Conservation (phyloP, 805 yeast genomes). For the Wickerhamomyces alni region DNA sequence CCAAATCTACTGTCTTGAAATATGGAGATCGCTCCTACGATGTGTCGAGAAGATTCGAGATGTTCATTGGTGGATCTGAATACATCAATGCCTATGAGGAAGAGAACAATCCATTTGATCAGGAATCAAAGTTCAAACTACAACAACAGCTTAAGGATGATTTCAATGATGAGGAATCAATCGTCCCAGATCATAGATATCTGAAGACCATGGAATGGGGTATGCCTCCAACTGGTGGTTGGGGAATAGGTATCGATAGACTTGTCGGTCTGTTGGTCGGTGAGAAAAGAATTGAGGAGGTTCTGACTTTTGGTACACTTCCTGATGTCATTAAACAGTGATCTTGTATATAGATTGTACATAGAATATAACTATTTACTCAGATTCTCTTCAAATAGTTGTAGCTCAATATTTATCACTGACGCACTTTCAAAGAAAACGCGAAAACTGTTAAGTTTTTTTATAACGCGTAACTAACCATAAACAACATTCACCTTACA, state of each 20-base stretch:
- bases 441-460: not conserved
- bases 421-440: no score
- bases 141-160: conserved; percentile 48
- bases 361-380: not conserved
- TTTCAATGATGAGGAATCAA: conserved; percentile 52
- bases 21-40: conserved; percentile 30
- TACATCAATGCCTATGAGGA: conserved; percentile 93
- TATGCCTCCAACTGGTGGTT: conserved; percentile 96
- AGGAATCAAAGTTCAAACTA: conserved; percentile 50
- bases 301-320: conserved; percentile 67
- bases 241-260: conserved; percentile 94
- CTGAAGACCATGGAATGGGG: conserved; percentile 84
- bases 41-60: conserved; percentile 71
- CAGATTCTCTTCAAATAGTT: no score
- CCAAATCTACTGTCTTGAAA: conserved; percentile 48
- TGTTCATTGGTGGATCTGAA: conserved; percentile 76
- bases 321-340: conserved; percentile 64
- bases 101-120: conserved; percentile 81
- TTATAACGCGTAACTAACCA: not conserved
- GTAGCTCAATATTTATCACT: no score
- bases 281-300: conserved; percentile 62
- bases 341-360: not conserved
- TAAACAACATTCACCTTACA: not conserved
- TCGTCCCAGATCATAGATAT: conserved; percentile 67
- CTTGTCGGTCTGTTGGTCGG: conserved; percentile 73